Conservation (phyloP, 139 green algal genomes). For the Ulvella scutata region DNA sequence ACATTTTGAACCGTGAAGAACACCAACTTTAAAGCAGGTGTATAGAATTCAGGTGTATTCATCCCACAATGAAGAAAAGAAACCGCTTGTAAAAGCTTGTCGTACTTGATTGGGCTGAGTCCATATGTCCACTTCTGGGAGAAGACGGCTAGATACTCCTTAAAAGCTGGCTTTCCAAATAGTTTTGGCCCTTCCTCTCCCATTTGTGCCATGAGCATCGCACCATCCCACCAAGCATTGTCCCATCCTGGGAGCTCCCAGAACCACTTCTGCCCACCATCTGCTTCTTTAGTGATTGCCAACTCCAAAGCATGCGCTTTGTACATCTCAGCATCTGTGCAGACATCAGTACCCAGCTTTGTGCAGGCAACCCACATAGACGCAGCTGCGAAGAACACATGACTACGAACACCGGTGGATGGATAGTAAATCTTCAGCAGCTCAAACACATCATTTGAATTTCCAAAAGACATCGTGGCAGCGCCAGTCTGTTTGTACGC, state of each 20-base stretch:
- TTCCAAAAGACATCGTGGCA: background rate
- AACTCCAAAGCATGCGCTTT: background rate
- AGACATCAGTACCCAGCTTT: background rate
- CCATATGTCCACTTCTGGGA: background rate
- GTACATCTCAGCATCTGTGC: background rate
- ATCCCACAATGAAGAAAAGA: too few species aligned
- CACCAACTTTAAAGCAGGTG: too few species aligned
- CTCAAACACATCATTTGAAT: background rate
- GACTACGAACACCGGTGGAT: background rate
- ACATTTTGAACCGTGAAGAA: too few species aligned
- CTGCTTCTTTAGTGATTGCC: background rate
- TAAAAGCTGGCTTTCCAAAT: background rate
- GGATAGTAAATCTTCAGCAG: background rate
- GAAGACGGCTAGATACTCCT: background rate
- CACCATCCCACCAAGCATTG: background rate
- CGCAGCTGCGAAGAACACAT: background rate
- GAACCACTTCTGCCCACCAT: background rate
- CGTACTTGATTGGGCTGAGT: background rate
- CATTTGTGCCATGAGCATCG: background rate
- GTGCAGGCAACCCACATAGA: background rate
- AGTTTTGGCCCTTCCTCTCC: background rate
- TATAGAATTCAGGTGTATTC: too few species aligned
- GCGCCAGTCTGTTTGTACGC: background rate
- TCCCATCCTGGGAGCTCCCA: background rate
- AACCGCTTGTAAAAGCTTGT: background rate